A percentile compares a stretch with the other conserved stretches of the same genome.
Evolutionary conservation across 306 rosid genomes (phyloP).

Genomic region (Prunus mira): DNA sequence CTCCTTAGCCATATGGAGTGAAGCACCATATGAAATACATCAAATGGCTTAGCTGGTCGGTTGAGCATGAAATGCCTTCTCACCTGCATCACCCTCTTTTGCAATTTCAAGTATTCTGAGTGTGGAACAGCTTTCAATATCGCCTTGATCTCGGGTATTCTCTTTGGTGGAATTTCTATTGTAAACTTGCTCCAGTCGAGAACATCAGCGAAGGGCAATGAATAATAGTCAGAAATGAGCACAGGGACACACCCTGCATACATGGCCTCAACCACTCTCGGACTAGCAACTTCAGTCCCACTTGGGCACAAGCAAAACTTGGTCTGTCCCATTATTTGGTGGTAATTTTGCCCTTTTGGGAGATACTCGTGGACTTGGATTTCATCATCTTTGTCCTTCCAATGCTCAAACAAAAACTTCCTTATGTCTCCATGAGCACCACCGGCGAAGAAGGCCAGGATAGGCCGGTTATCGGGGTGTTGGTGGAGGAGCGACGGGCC

Average conservation of each 20-base stretch:
- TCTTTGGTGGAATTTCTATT: conserved; percentile 23
- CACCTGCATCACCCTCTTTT: conserved; percentile 32
- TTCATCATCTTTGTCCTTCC: conserved; percentile 26
- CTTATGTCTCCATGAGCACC: conserved; percentile 39
- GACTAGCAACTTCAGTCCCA: conserved; percentile 44
- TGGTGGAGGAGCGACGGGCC: conserved; percentile 20
- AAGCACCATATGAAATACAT: conserved; percentile 39
- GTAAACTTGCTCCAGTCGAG: conserved; percentile 42
- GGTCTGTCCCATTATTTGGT: conserved; percentile 27
- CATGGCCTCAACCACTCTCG: conserved; percentile 44
- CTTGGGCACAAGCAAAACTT: conserved; percentile 45
- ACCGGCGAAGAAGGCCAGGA: conserved; percentile 41
- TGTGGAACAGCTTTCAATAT: conserved; percentile 26
- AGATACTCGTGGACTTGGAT: conserved; percentile 33
- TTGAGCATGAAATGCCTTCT: conserved; percentile 38
- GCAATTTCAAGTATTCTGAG: conserved; percentile 22
- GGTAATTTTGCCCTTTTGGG: conserved; percentile 29
- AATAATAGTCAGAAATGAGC: conserved; percentile 27
- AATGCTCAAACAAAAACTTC: conserved; percentile 28
- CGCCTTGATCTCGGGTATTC: conserved; percentile 34
- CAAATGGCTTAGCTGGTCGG: conserved; percentile 39
- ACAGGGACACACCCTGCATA: conserved; percentile 39
- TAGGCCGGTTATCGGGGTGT: conserved; percentile 16
- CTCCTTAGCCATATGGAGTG: conserved; percentile 47
- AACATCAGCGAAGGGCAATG: conserved; percentile 33